Conservation (phyloP, 1,284 basidiomycete species). For the Leccinum cinnamomeum region DNA sequence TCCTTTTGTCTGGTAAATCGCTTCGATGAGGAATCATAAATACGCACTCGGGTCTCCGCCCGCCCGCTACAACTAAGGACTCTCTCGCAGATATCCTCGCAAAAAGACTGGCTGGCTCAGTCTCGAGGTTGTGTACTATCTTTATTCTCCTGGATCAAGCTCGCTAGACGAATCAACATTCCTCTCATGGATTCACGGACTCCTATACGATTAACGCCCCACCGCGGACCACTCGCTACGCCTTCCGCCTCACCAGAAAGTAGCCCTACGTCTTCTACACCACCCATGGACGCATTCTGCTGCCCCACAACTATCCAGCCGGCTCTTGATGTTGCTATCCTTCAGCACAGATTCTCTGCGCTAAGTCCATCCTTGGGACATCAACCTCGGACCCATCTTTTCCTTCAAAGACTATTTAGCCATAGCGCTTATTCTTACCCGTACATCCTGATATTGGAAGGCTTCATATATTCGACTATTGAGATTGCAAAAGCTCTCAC, state of each 20-base stretch:
- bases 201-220: conserved; percentile 28
- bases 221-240: conserved; percentile 34
- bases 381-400: not conserved
- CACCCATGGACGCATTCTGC: conserved; percentile 15
- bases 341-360: conserved; percentile 16
- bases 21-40: conserved; percentile 25
- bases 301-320: conserved; percentile 6
- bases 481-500: conserved; percentile 21
- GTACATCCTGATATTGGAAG: conserved; percentile 7
- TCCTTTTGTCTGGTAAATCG: conserved; percentile 27
- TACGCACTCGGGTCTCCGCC: conserved; percentile 8
- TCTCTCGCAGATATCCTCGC: conserved; percentile 8
- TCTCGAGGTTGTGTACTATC: conserved; percentile 25
- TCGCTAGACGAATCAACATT: conserved; percentile 18
- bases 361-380: not conserved
- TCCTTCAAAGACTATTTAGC: conserved; percentile 1
- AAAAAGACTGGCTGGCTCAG: conserved; percentile 34
- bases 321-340: conserved; percentile 16
- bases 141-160: conserved; percentile 14
- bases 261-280: conserved; percentile 22
- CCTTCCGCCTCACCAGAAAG: conserved; percentile 25
- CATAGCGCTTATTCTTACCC: not conserved
- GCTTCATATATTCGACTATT: conserved; percentile 6
- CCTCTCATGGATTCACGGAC: conserved; percentile 32
- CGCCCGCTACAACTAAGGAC: conserved; percentile 7